phyloP scores from a whole-genome alignment of 768 basidiomycete species.

The Mycena capillaripes region DNA sequence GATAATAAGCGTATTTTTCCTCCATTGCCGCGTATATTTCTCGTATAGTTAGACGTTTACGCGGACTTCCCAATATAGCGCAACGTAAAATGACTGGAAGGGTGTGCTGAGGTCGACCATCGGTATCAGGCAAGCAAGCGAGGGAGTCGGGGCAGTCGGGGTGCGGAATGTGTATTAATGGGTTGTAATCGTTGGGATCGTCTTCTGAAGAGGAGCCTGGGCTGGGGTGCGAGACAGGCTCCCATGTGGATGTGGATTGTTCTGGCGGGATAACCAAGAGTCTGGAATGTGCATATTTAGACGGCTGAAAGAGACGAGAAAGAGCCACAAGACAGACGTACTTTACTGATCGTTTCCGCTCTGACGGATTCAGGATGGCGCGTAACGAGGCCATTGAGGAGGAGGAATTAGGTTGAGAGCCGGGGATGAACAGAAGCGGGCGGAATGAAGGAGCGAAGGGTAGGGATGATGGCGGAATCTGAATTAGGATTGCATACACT shows the following conservation, averaged over 20 bases:
- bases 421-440: too few species aligned
- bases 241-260: conserved; percentile 43
- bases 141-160: conserved; percentile 85
- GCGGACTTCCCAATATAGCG: conserved; percentile 83
- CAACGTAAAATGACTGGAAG: conserved; percentile 89
- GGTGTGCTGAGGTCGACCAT: conserved; percentile 85
- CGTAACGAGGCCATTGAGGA: conserved; percentile 67
- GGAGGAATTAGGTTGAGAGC: conserved; percentile 10
- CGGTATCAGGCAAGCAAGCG: conserved; percentile 83
- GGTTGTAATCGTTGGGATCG: conserved; percentile 41
- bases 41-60: conserved; percentile 83
- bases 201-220: conserved; percentile 36
- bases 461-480: too few species aligned
- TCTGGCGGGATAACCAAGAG: conserved; percentile 36
- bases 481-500: not conserved
- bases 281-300: conserved; percentile 33
- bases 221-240: conserved; percentile 29
- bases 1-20: conserved; percentile 86
- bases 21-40: conserved; percentile 93
- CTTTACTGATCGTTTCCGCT: conserved; percentile 57
- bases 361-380: conserved; percentile 72
- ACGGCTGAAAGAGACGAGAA: conserved; percentile 5
- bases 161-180: conserved; percentile 58
- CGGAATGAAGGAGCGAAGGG: too few species aligned
- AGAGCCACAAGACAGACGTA: conserved; percentile 44